Base-by-base conservation (phyloP, 257 asterid genomes). In the Rubia yunnanensis region DNA sequence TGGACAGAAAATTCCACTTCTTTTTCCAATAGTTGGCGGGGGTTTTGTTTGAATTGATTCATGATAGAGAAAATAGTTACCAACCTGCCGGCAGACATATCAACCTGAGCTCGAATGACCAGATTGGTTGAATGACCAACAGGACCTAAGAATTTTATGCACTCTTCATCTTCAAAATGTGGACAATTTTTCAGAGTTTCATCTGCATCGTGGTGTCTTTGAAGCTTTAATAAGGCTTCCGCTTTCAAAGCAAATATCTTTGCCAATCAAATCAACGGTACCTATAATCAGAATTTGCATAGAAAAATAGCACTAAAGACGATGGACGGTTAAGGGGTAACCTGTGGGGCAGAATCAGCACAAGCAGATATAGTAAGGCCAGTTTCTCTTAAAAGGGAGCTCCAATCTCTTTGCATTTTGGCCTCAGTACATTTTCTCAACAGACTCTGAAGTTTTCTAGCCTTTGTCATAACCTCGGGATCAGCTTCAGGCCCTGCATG, bases 331-430 rank as follows among this genome's bases (percentile, higher is more conserved):
- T 5, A 26, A 49, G 41, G 44, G 53, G 56, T 59, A 70, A 89
- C 96, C 95, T 79, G 75, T 48, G 95, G 88, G 30, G 96, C 95
- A 76, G 96, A 86, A 82, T 89, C 95, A 49, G 96, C 96, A 9
- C 90, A 92, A 0, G 85, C 87, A 36, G 82, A 75, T 48, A 86
- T 77, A 55, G 94, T 78, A 1, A 75, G 77, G 10, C 73, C 53
- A 7, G 89, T 64, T 85, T 89, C 94, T 73, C 72, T 83, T n/a
- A 83, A 32, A 15, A 89, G 80, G 5, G 78, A 20, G 62, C 79
- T 81, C 95, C 92, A 86, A 76, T 89, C 91, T 64, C 81, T 64
- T 44, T 72, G 81, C 61, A 76, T 82, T 74, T 86, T 86, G 4
- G 87, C 89, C 20, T 89, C 94, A 0, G 88, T 74, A 74, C 95